These are phyloP conservation scores for Aspergillus carbonarius DNA, from an alignment of 2,329 filamentous ascomycete genomes.

Conservation along the genomic window DNA sequence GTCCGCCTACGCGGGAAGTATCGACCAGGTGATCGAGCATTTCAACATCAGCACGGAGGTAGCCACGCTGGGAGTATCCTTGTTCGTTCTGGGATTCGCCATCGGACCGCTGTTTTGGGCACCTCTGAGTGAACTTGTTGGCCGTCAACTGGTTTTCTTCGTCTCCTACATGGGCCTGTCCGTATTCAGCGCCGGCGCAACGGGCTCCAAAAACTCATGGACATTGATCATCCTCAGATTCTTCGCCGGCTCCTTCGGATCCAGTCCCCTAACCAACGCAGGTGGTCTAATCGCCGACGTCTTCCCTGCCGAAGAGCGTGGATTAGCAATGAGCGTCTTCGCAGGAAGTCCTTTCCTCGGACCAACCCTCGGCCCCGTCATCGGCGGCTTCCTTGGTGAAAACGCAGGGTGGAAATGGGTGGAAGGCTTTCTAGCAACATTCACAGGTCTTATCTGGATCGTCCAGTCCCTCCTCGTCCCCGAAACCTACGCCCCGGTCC, in stretches of 20 bases:
- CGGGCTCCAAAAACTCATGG: slow-evolving; percentile 56
- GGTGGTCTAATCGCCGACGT: slow-evolving; percentile 57
- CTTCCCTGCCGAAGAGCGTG: slow-evolving; percentile 53
- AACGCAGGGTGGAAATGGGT: slow-evolving; percentile 33
- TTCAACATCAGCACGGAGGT: slow-evolving; percentile 56
- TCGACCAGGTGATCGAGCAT: slow-evolving; percentile 49
- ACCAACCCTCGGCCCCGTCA: slow-evolving; percentile 28
- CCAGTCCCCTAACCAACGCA: slow-evolving; percentile 50
- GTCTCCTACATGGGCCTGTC: slow-evolving; percentile 57
- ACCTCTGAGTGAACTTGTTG: slow-evolving; percentile 64
- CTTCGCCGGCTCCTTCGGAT: slow-evolving; percentile 61
- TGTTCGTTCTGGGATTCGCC: slow-evolving; percentile 63
- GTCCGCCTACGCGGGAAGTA: slow-evolving; percentile 40
- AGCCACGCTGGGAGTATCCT: slow-evolving; percentile 61
- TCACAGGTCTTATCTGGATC: slow-evolving; percentile 32
- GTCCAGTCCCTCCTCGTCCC: slow-evolving; percentile 23
- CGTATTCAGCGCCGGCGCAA: slow-evolving; percentile 60
- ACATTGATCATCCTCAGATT: slow-evolving; percentile 64
- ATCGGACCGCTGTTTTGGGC: slow-evolving; percentile 66
- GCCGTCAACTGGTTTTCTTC: slow-evolving; percentile 53
- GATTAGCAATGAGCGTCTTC: slow-evolving; percentile 62
- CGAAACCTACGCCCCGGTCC: slow-evolving; percentile 32
- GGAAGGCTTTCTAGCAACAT: slow-evolving; percentile 30
- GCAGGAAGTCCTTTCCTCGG: slow-evolving; percentile 63
- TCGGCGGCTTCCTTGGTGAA: slow-evolving; percentile 32